phyloP scores from a whole-genome alignment of 345 rosid genomes.

The Leavenworthia alabamica region DNA sequence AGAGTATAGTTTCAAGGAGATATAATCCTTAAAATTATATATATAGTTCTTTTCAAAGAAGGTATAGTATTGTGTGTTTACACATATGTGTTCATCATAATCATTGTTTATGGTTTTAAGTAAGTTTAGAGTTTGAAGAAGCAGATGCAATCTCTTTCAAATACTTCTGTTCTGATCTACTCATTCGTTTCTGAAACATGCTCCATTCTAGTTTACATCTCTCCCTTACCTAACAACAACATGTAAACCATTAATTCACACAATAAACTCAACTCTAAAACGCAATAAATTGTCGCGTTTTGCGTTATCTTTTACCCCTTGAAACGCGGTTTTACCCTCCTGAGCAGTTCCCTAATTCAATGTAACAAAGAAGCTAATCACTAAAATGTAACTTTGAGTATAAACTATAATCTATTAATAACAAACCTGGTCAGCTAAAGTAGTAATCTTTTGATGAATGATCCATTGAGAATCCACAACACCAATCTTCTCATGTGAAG shows the following conservation, averaged over 20 bases:
- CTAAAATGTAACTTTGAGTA: not conserved
- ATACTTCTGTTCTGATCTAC: slow-evolving; percentile 57
- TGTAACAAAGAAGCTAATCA: not conserved
- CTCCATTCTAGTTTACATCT: slow-evolving; percentile 85
- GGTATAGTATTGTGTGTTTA: not conserved
- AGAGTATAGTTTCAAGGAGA: slow-evolving; percentile 57
- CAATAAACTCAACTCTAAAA: not conserved
- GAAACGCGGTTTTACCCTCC: slow-evolving; percentile 63
- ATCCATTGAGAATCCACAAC: slow-evolving; percentile 98
- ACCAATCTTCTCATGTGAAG: slow-evolving; percentile 95
- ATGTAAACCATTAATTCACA: not conserved
- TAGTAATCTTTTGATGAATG: slow-evolving; percentile 77
- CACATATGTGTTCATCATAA: slow-evolving; percentile 1
- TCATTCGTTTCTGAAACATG: slow-evolving; percentile 56
- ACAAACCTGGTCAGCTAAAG: slow-evolving; percentile 67
- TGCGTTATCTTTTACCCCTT: slow-evolving; percentile 51
- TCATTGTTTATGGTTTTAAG: slow-evolving; percentile 18
- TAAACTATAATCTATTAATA: not conserved
- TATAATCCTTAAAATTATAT: slow-evolving; percentile 50
- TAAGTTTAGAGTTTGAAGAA: slow-evolving; percentile 36
- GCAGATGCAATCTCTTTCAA: slow-evolving; percentile 30
- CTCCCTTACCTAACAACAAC: slow-evolving; percentile 64
- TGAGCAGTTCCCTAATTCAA: slow-evolving; percentile 51
- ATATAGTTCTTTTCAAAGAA: not conserved
- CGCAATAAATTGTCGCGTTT: not conserved